Percentiles rank a stretch among this genome's conserved stretches.
Conservation (phyloP, 805 yeast species). For the Kuraishia ogatae region DNA sequence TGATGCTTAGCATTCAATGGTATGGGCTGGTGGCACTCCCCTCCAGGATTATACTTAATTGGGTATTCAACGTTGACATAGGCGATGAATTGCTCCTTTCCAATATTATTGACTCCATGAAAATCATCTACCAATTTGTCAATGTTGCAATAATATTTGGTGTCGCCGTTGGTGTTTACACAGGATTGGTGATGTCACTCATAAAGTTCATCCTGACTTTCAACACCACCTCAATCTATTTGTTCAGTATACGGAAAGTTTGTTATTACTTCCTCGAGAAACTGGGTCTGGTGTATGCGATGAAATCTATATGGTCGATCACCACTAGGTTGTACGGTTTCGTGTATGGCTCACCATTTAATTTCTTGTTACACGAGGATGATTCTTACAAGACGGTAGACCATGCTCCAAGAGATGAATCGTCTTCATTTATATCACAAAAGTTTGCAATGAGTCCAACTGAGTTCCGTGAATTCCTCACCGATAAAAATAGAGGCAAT, state of each 20-base stretch:
- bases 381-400: too few relatives aligned
- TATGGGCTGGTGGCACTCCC: slow-evolving; percentile 4
- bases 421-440: neutral
- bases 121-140: slow-evolving; percentile 5
- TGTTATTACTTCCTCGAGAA: neutral
- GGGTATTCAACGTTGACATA: neutral
- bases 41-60: neutral
- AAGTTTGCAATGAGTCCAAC: neutral
- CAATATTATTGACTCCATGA: neutral
- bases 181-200: slow-evolving; percentile 1
- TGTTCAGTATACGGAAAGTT: neutral
- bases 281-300: neutral
- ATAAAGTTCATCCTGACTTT: slow-evolving; percentile 5
- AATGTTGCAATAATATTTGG: slow-evolving; percentile 5
- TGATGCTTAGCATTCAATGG: neutral
- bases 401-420: too few relatives aligned
- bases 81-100: neutral
- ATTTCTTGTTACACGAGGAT: too few relatives aligned
- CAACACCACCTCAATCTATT: neutral
- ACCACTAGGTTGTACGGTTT: neutral
- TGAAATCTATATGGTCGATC: neutral
- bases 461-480: neutral
- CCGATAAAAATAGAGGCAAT: neutral
- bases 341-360: neutral
- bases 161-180: slow-evolving; percentile 2